Percentiles rank a stretch among this genome's conserved stretches.
Conservation (phyloP, 2,329 filamentous ascomycete species). For the Talaromyces sp. region DNA sequence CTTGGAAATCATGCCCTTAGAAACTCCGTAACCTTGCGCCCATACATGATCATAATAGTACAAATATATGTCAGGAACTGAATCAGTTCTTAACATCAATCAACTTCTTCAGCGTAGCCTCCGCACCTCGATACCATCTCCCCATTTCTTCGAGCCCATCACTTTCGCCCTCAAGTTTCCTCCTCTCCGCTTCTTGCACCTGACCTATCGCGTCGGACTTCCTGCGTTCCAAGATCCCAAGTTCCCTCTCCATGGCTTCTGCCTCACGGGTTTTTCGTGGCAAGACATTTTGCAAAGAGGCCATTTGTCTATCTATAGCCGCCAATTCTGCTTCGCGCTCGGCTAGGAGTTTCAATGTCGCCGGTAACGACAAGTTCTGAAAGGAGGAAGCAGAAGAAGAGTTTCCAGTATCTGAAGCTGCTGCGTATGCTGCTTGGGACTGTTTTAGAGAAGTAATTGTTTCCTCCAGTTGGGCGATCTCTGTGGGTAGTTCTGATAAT, state of each 20-base stretch:
- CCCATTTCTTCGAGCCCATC: slow-evolving; percentile 45
- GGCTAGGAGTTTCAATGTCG: slow-evolving; percentile 36
- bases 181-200: slow-evolving; percentile 44
- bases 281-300: slow-evolving; percentile 39
- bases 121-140: slow-evolving; percentile 41
- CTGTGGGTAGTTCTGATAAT: slow-evolving; percentile 47
- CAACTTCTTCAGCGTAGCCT: slow-evolving; percentile 38
- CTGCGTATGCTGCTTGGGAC: slow-evolving; percentile 57
- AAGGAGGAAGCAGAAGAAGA: slow-evolving; percentile 24
- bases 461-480: slow-evolving; percentile 49
- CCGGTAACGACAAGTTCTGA: slow-evolving; percentile 37
- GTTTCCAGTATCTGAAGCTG: slow-evolving; percentile 40
- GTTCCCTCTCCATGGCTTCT: slow-evolving; percentile 42
- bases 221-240: slow-evolving; percentile 40
- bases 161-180: slow-evolving; percentile 41
- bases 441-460: slow-evolving; percentile 46
- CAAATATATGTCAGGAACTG: background rate
- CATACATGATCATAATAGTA: slow-evolving; percentile 7
- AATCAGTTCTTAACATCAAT: slow-evolving; percentile 25
- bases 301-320: slow-evolving; percentile 39
- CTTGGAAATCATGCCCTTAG: no score
- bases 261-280: slow-evolving; percentile 41
- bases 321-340: slow-evolving; percentile 39
- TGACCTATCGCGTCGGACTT: slow-evolving; percentile 41
- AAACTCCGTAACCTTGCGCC: slow-evolving; percentile 21